Base-by-base conservation (phyloP, 441 rosid genomes). In the Syzygium malaccense region DNA sequence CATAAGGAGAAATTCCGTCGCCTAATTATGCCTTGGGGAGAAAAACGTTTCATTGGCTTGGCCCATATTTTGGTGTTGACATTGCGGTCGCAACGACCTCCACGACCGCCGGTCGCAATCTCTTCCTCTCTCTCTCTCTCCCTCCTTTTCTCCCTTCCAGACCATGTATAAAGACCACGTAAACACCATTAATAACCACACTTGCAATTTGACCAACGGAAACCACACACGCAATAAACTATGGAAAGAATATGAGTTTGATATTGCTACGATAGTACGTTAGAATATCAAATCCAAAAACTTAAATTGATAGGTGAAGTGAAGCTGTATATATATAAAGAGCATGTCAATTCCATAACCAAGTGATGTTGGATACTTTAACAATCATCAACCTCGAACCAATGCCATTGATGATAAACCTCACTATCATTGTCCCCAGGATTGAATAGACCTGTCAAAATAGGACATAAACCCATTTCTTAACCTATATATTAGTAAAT, bases 341-440 rank as follows among this genome's bases (percentile, higher is more conserved):
- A 26, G 7, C 7, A 1, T 26, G 5, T 26, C 26, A 58, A 58
- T 28, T 7, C 1, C 3, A 0, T 26, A 12, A 6, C 26, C 13
- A 58, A 26, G 7, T 3, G 30, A 26, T 58, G 14, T 58, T 26
- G 17, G 17, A 58, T 26, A 58, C 30, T 58, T 58, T 26, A 6
- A 58, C 30, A 58, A 12, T 58, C 30, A 58, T 58, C 4, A 58
- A 12, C 30, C 30, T 58, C 30, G 3, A 58, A 58, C 30, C 64
- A 58, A 58, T 58, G 64, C 2, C 14, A 1, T 58, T 58, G 64
- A 58, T 58, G 30, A 12, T 26, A 58, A 58, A 58, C 6, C 30
- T 12, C 7, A 12, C 7, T 26, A 58, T 30, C 64, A 7, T 26
- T 58, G 64, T 58, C 64, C 64, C 64, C 30, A 26, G 5, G 64